Base-by-base conservation (phyloP, 2,329 filamentous ascomycete genomes). In the Zalaria sp. region DNA sequence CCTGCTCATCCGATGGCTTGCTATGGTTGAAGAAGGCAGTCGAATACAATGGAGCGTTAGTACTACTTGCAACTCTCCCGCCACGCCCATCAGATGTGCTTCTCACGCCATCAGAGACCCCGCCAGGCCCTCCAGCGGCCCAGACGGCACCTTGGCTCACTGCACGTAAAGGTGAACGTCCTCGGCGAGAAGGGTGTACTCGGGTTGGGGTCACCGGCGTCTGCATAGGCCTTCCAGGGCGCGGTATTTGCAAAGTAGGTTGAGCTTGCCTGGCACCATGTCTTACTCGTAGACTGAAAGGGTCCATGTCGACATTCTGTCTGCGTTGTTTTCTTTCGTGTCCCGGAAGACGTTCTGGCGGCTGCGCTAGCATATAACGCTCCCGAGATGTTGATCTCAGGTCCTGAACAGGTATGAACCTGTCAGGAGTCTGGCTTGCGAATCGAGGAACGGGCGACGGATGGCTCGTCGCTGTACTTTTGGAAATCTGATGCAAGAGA, bases 111-210 rank as follows among this genome's bases (percentile, higher is more conserved):
- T 59, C 57, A 10, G 55, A 56, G 8, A 57, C 53, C 5, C 51
- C 64, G n/a, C 75, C 73, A 39, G 75, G 72, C n/a, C 83, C 81
- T 26, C 84, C 83, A 7, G 91, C 77, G 11, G 77, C 75, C 85
- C 84, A 93, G 11, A 89, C 70, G 6, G 79, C 72, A 3, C 82
- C 81, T 46, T 69, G 63, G 56, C 82, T 88, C 46, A 76, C 65
- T 54, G 49, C 47, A 39, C 53, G 43, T 5, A 29, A 32, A 28
- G 37, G 42, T 8, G 38, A 7, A 27, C 25, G 8, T 26, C 11
- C 3, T 34, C 26, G 34, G 9, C 25, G 11, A 31, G n/a, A 35
- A 29, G 29, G 10, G 10, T 44, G 31, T 25, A 46, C 27, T 38
- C 36, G 39, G 27, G 29, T 43, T 36, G 35, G 37, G n/a, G 31